Evolutionary conservation across 176 grass and related monocot genomes (phyloP).

Genomic region (bread wheat (Triticum aestivum)): DNA sequence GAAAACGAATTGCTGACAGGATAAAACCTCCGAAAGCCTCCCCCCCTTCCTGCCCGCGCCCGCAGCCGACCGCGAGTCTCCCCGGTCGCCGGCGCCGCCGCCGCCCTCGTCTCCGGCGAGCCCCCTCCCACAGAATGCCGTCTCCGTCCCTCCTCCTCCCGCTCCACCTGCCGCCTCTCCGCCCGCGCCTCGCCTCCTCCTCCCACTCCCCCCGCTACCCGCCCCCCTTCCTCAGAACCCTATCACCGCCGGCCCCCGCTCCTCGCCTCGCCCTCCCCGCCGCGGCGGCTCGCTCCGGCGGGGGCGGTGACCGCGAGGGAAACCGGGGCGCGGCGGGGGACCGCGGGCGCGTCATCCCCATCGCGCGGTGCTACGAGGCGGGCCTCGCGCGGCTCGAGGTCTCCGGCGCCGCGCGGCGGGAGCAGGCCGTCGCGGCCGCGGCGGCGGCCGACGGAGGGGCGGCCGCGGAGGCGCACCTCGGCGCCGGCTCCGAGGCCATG

Average conservation of each 20-base stretch:
- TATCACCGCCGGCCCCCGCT: background rate
- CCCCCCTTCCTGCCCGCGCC: background rate
- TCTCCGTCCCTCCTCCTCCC: constrained; percentile 21
- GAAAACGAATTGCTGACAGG: background rate
- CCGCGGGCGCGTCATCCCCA: constrained; percentile 26
- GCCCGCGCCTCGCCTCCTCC: background rate
- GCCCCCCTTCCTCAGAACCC: background rate
- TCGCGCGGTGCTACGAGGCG: constrained; percentile 68
- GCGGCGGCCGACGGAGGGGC: constrained; percentile 64
- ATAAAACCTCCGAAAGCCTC: constrained; percentile 1
- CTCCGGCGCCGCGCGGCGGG: constrained; percentile 44
- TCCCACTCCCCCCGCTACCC: background rate
- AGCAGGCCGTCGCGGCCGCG: constrained; percentile 68
- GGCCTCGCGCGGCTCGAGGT: constrained; percentile 60
- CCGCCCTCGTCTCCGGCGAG: background rate
- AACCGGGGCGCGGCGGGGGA: background rate
- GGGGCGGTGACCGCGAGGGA: background rate
- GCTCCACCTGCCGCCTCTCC: background rate
- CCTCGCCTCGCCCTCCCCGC: background rate
- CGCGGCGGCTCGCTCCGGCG: background rate
- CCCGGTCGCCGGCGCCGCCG: background rate
- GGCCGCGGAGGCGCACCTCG: constrained; percentile 58
- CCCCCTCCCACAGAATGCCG: constrained; percentile 6
- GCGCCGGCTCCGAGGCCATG: constrained; percentile 53
- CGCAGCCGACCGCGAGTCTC: background rate